Base-by-base conservation (phyloP, 2,329 filamentous ascomycete species). In the Venturia nashicola region DNA sequence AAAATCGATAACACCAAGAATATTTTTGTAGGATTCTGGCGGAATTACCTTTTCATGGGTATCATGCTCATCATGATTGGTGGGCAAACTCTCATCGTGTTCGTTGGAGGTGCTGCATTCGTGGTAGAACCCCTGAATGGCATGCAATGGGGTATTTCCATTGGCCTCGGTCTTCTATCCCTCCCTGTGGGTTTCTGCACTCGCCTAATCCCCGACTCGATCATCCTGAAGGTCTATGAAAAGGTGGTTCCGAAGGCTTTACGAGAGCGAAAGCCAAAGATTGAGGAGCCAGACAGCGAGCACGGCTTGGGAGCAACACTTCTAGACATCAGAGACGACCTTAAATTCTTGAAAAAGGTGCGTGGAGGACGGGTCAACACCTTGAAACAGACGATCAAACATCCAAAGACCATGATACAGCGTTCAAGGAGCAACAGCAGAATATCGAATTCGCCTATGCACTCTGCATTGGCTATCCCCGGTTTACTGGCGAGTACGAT, bases 1-100 rank as follows among this genome's bases (percentile, higher is more conserved):
- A 90, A 93, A 14, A 81, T 97, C 63, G 93, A 97, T 75, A 97
- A 97, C 76, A 84, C 86, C 64, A 92, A 96, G 81, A 97, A 97
- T 76, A 91, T 97, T 67, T 93, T 97, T 66, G 93, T 97, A 72
- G 91, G 91, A 63, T 83, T 97, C 65, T 82, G 82, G 34, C 84
- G 84, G 72, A 97, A 97, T 74, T 88, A 82, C 77, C 96, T 95
- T 81, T 97, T 97, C 78, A 83, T 95, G 44, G 83, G 77, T 46
- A 97, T 97, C 75, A 91, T 91, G 76, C 71, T 81, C 66, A 81
- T 96, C 73, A 97, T 97, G 88, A 85, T 93, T 68, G 92, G 86
- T 67, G 91, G 90, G 27, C 93, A 97, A 73, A 79, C 94, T 34
- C 82, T 97, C 75, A 97, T 97, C 72, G 83, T 97, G 70, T 94